phyloP scores from a whole-genome alignment of 2,329 filamentous ascomycete genomes.

The Simplicillium sp. region DNA sequence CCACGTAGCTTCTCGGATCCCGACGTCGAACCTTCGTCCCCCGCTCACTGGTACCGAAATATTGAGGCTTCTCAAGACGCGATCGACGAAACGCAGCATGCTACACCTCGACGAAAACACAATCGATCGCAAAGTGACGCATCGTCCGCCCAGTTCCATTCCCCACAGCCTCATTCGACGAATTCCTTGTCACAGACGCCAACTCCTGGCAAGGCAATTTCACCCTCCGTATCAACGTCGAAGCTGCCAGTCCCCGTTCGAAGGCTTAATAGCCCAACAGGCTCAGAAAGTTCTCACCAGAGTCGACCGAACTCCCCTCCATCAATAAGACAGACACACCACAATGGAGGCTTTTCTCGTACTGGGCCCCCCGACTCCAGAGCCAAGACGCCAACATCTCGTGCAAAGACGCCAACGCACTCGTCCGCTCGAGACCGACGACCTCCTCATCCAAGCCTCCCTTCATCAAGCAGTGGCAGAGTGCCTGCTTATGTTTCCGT shows the following conservation, averaged over 20 bases:
- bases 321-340: conserved; percentile 29
- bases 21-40: conserved; percentile 51
- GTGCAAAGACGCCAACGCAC: conserved; percentile 34
- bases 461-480: conserved; percentile 43
- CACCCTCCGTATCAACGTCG: conserved; percentile 21
- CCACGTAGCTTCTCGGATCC: conserved; percentile 47
- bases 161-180: background rate
- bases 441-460: conserved; percentile 29
- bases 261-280: conserved; percentile 32
- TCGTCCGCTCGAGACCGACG: conserved; percentile 22
- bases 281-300: conserved; percentile 38
- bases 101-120: conserved; percentile 22
- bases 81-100: conserved; percentile 10
- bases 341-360: conserved; percentile 29
- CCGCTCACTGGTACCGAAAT: conserved; percentile 55
- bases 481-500: conserved; percentile 62
- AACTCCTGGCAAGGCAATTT: conserved; percentile 20
- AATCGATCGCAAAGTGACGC: conserved; percentile 54
- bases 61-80: conserved; percentile 13
- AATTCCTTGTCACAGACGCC: conserved; percentile 8
- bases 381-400: conserved; percentile 29
- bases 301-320: conserved; percentile 49
- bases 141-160: conserved; percentile 23
- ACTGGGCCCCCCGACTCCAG: conserved; percentile 25
- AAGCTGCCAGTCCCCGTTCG: conserved; percentile 36